Evolutionary conservation across 768 basidiomycete species (phyloP).

Genomic region (Leccinum uliginosum): DNA sequence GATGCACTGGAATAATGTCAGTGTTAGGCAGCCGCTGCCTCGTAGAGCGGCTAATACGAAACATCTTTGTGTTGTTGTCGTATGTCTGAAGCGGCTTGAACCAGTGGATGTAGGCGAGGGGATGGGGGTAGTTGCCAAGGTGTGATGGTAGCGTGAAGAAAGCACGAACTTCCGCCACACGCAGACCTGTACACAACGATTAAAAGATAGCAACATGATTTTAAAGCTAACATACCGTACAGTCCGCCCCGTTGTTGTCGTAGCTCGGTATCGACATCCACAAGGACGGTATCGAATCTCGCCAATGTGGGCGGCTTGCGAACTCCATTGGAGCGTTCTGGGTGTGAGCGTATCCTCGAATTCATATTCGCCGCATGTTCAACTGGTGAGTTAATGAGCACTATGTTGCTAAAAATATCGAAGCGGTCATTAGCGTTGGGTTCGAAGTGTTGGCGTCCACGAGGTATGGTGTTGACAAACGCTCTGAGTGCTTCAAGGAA

Average conservation of each 20-base stretch:
- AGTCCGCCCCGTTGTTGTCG: background rate
- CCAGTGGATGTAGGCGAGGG: background rate
- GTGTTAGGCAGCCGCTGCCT: background rate
- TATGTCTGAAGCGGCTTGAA: background rate
- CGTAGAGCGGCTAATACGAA: background rate
- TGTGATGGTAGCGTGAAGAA: background rate
- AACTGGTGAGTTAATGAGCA: background rate
- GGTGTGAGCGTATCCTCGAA: background rate
- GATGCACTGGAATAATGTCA: background rate
- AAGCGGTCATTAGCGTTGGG: background rate
- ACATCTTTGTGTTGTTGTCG: background rate
- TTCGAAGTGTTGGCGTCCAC: background rate
- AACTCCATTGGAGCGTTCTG: background rate
- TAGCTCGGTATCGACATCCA: background rate
- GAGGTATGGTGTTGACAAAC: background rate
- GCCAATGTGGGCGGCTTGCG: background rate
- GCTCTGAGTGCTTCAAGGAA: background rate
- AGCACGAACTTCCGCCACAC: background rate
- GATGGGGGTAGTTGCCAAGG: background rate
- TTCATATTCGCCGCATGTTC: background rate
- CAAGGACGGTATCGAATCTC: background rate
- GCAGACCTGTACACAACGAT: background rate
- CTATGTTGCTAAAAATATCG: background rate
- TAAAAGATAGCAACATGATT: no score
- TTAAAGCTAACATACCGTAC: background rate